phyloP scores from a whole-genome alignment of 2,329 filamentous ascomycete species.

The Scorias spongiosa region DNA sequence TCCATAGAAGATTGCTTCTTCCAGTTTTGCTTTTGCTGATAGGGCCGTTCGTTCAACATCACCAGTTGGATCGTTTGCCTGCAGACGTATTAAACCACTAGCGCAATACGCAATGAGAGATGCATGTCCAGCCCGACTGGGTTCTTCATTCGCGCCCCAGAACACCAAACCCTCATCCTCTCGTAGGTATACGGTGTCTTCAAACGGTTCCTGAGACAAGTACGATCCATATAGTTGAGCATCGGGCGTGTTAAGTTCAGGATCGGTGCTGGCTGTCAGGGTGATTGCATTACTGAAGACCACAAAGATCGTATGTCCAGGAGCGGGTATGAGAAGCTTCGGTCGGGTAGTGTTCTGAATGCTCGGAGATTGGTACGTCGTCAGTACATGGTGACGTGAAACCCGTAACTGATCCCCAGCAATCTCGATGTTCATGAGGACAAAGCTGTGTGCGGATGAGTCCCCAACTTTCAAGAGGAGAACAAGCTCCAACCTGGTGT shows the following conservation, averaged over 20 bases:
- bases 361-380: conserved; percentile 31
- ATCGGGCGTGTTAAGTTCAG: conserved; percentile 52
- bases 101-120: conserved; percentile 39
- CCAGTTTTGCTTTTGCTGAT: conserved; percentile 75
- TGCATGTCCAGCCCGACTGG: conserved; percentile 18
- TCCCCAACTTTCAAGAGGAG: conserved; percentile 14
- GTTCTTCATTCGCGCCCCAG: conserved; percentile 35
- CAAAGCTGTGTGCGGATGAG: conserved; percentile 42
- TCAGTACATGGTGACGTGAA: conserved; percentile 32
- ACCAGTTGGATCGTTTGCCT: conserved; percentile 41
- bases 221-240: conserved; percentile 59
- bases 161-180: conserved; percentile 33
- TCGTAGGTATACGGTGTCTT: conserved; percentile 74
- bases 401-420: conserved; percentile 39
- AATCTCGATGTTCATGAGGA: conserved; percentile 57
- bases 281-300: conserved; percentile 67
- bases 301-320: conserved; percentile 66
- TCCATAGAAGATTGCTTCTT: conserved; percentile 90
- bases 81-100: conserved; percentile 42
- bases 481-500: conserved; percentile 14
- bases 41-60: conserved; percentile 42
- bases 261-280: conserved; percentile 55
- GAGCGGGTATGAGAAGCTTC: conserved; percentile 60
- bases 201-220: conserved; percentile 51
- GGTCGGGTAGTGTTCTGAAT: conserved; percentile 33